These are phyloP conservation scores for Massariosphaeria phaeospora DNA, from an alignment of 495 filamentous ascomycete genomes.

Conservation along the genomic window DNA sequence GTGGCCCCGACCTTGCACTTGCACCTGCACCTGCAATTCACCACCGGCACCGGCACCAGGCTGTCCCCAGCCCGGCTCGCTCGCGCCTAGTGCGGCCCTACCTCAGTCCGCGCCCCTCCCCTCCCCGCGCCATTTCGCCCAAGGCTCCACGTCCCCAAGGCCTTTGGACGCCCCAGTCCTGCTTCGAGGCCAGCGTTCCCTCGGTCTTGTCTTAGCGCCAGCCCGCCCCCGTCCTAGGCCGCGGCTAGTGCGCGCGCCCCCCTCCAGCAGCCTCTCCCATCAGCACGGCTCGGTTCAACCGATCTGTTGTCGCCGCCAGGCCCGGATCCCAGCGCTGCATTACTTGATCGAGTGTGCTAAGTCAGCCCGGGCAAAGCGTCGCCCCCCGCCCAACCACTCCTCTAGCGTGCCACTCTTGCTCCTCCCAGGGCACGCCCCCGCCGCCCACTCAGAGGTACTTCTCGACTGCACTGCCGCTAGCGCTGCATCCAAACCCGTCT, in stretches of 20 bases:
- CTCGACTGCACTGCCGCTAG: slow-evolving; percentile 22
- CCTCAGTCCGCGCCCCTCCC: neutral
- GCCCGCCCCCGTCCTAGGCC: slow-evolving; percentile 9
- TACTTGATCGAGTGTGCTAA: slow-evolving; percentile 31
- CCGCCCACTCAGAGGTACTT: slow-evolving; percentile 22
- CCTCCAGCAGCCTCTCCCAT: slow-evolving; percentile 12
- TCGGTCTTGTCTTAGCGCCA: slow-evolving; percentile 2
- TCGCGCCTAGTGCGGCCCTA: too few species aligned
- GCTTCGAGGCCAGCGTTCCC: neutral
- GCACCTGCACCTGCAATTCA: neutral
- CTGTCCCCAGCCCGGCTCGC: too few species aligned
- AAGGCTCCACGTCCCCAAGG: neutral
- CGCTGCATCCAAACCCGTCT: neutral
- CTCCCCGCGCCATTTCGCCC: neutral
- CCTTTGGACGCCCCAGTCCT: neutral
- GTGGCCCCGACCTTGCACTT: neutral
- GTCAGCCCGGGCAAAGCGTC: slow-evolving; percentile 18
- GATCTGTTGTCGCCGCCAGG: slow-evolving; percentile 26
- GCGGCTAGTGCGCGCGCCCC: slow-evolving; percentile 9
- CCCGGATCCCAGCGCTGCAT: slow-evolving; percentile 10
- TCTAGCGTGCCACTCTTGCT: slow-evolving; percentile 32
- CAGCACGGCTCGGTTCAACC: slow-evolving; percentile 32
- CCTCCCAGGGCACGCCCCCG: slow-evolving; percentile 20
- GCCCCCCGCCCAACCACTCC: slow-evolving; percentile 4
- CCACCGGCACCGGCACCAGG: neutral